Evolutionary conservation across 306 rosid species (phyloP), one percentile per base, ranked within the genome.

Genomic region (Abrus precatorius): DNA sequence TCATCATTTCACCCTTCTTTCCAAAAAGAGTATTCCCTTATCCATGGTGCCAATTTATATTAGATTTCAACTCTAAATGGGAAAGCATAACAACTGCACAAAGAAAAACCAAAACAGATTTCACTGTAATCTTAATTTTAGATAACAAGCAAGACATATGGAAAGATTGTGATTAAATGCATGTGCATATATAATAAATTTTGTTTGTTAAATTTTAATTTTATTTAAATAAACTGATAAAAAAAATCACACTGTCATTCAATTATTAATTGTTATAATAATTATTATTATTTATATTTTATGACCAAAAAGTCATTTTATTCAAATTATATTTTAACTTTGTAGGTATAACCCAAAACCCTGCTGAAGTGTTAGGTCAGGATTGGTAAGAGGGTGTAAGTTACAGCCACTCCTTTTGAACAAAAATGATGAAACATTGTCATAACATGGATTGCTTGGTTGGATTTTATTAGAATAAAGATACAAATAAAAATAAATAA

Each of bases 391-490:
- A 49, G 32, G 14, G 32, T 49, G 47, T 32, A 50, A 50, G 3
- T 68, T 50, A 4, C 45, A 48, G 8, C 30, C 49, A 34, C 10
- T 52, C 43, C 72, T 36, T 49, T 32, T 14, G 34, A 69, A 12
- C 38, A 62, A 12, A 12, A 62, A 34, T 62, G 45, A 62, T 62
- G 69, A 55, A 62, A 62, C 3, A 44, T 12, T 61, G 20, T 67
- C 54, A 10, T 67, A 9, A 7, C 72, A 27, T 28, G 54, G 20
- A 20, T 10, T 41, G 27, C 73, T 67, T 27, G 55, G 34, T 44
- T 28, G 53, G 55, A 44, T 67, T 67, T 67, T 7, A 3, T 14
- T 27, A 27, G 8, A 63, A 34, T 20, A 20, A 20, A 20, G 20
- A 20, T 20, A 20, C 20, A 20, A 40, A n/a, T 11, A 64, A 9